Conservation (phyloP, 2,329 filamentous ascomycete species). For the Dryadomyces quercivorus region DNA sequence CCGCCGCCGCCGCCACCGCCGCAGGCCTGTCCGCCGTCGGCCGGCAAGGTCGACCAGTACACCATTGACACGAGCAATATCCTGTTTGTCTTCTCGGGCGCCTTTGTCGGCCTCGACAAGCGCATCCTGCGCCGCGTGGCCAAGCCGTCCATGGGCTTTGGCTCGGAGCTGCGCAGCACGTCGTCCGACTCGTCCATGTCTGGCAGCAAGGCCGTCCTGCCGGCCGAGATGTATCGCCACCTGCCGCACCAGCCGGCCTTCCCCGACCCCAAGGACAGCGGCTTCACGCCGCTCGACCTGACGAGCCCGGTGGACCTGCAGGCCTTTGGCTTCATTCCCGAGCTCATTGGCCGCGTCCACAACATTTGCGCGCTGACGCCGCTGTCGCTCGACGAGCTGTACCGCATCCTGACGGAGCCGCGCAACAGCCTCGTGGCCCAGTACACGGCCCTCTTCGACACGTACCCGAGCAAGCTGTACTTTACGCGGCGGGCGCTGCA, state of each 20-base stretch:
- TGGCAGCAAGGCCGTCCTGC: slow-evolving; percentile 45
- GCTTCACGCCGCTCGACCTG: slow-evolving; percentile 53
- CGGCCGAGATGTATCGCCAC: slow-evolving; percentile 46
- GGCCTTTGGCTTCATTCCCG: slow-evolving; percentile 81
- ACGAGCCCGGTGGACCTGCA: slow-evolving; percentile 67
- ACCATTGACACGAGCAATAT: slow-evolving; percentile 91
- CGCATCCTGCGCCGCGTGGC: slow-evolving; percentile 77
- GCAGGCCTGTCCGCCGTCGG: slow-evolving; percentile 29
- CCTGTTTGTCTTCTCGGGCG: slow-evolving; percentile 91
- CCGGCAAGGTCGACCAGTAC: slow-evolving; percentile 46
- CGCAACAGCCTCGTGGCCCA: slow-evolving; percentile 79
- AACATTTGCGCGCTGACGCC: slow-evolving; percentile 78
- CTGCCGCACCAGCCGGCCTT: slow-evolving; percentile 39
- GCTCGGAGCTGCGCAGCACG: slow-evolving; percentile 61
- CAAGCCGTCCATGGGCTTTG: slow-evolving; percentile 79
- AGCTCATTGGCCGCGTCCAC: slow-evolving; percentile 90
- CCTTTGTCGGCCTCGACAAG: slow-evolving; percentile 87
- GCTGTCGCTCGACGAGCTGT: slow-evolving; percentile 54
- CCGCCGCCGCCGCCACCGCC: slow-evolving; percentile 28
- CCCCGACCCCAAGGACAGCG: slow-evolving; percentile 19
- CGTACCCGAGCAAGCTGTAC: slow-evolving; percentile 63
- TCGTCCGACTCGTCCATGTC: slow-evolving; percentile 29
- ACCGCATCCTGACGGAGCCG: slow-evolving; percentile 85
- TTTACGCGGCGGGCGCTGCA: slow-evolving; percentile 76
- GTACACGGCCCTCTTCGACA: slow-evolving; percentile 77